Percentiles rank a stretch among this genome's conserved stretches.
Conservation (phyloP, 306 rosid species). For the Albizia julibrissin region DNA sequence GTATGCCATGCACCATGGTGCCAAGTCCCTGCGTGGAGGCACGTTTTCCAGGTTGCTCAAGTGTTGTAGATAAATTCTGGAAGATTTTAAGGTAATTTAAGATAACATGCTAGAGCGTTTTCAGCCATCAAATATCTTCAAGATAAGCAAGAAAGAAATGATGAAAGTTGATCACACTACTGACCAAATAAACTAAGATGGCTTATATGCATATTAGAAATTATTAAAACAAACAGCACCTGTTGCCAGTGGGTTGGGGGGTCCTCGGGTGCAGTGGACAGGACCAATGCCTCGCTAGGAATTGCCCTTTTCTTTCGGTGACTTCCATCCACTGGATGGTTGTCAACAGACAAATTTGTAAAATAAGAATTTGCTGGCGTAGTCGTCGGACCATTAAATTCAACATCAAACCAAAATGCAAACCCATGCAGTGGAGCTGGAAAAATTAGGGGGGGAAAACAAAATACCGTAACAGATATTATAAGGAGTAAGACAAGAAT, state of each 20-base stretch:
- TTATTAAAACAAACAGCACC: slow-evolving; percentile 47
- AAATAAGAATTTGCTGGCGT: slow-evolving; percentile 47
- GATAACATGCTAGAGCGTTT: not conserved
- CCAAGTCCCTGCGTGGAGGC: not conserved
- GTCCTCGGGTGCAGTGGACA: slow-evolving; percentile 99
- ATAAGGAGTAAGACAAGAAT: not conserved
- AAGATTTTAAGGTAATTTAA: not conserved
- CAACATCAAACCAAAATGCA: slow-evolving; percentile 99
- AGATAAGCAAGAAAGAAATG: not conserved
- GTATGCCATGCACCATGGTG: not conserved
- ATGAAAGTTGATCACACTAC: not conserved
- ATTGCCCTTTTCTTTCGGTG: slow-evolving; percentile 78
- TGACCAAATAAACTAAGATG: slow-evolving; percentile 2
- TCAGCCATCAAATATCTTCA: not conserved
- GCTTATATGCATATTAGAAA: slow-evolving; percentile 26
- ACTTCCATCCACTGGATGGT: slow-evolving; percentile 61
- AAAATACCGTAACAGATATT: slow-evolving; percentile 18
- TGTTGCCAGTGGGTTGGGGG: slow-evolving; percentile 99
- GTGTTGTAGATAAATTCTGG: not conserved
- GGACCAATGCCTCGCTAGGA: slow-evolving; percentile 72
- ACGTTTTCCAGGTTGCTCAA: not conserved
- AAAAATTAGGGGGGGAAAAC: slow-evolving; percentile 32
- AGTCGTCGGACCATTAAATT: slow-evolving; percentile 70
- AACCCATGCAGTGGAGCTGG: slow-evolving; percentile 98
- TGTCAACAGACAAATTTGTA: slow-evolving; percentile 41